Evolutionary conservation across 176 grass and related monocot species (phyloP), one percentile per base, ranked within the genome.

Genomic region (Bonia amplexicaulis): DNA sequence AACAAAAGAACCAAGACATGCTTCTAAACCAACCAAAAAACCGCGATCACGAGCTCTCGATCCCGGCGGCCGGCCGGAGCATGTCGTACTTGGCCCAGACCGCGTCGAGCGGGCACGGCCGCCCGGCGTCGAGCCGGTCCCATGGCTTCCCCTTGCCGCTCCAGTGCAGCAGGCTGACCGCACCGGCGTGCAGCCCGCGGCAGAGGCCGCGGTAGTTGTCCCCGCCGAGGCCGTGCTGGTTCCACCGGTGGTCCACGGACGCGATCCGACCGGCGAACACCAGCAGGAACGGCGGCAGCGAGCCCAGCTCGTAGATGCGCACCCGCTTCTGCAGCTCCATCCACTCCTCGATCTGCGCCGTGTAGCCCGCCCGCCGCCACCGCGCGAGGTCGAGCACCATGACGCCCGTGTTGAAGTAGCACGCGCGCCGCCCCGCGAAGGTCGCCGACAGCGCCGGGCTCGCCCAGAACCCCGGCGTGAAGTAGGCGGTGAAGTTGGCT

Each of bases 341-440:
- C 95, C 95, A 97, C 57, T 74, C 81, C 86, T 94, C 92, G 84
- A 97, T 97, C 77, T 70, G 86, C 49, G 82, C 81, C 22, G 92
- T 89, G 88, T 94, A 94, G 0, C 88, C 88, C 1, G 78, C 77
- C 7, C 66, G 81, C 1, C 91, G 87, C 94, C 94, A 97, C 19
- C 85, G 81, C 2, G 74, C 48, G 2, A 97, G 87, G 77, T 97
- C 89, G n/a, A 97, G 76, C 82, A 97, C 91, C 94, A 97, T 94
- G 7, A 97, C 91, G 44, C 94, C 94, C 29, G 94, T 97, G 85
- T 97, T 97, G 87, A 97, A 97, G 83, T 97, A 97, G 88, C 94
- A 97, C 6, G 91, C 69, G 16, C 77, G 79, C 17, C 94, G 83
- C 1, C 80, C 85, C 0, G 62, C 26, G 85, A 97, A 97, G 9